Base-by-base conservation (phyloP, 371 early-diverging fungal genomes). In the Mucor mucedo region DNA sequence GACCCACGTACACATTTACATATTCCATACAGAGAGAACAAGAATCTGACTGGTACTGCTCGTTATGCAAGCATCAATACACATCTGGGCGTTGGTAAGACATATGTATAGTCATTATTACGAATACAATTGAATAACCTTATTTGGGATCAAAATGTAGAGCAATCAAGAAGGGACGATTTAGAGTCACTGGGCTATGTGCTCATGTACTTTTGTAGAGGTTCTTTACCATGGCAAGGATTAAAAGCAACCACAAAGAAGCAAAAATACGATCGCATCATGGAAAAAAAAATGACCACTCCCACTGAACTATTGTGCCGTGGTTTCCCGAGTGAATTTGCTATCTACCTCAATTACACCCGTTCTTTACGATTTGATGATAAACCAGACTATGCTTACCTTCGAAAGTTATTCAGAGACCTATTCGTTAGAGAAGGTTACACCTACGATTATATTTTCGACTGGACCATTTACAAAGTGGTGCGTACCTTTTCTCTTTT, bases 211-310 rank as follows among this genome's bases (percentile, higher is more conserved):
- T 99, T 99, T 69, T 90, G 93, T 63, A 93, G 99, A 61, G 99
- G 99, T 8, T 92, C 91, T 33, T 85, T 99, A 52, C 99, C 99
- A 55, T 99, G 99, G 99, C 99, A 99, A 79, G 99, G 99, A 21
- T 80, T 99, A 53, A 95, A 95, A 78, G 99, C 98, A 11, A 95
- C 92, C 4, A 98, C 95, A 50, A 99, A 99, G 84, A 93, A 95
- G 80, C 96, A 99, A 83, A 99, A 99, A 86, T 99, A 98, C 81
- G 98, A 98, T 73, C 92, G 95, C 56, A 99, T 99, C 75, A 95
- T 96, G 94, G 98, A 99, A 70, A 98, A 94, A 89, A 99, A 99
- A 83, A 95, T 96, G 95, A 95, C 93, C 4, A 98, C 99, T 13
- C 92, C 97, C 9, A 92, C 98, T 1, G 96, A 98, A 63, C 84